Conservation (phyloP, 208 protist species). For the Trypanosomatidae sp. region DNA sequence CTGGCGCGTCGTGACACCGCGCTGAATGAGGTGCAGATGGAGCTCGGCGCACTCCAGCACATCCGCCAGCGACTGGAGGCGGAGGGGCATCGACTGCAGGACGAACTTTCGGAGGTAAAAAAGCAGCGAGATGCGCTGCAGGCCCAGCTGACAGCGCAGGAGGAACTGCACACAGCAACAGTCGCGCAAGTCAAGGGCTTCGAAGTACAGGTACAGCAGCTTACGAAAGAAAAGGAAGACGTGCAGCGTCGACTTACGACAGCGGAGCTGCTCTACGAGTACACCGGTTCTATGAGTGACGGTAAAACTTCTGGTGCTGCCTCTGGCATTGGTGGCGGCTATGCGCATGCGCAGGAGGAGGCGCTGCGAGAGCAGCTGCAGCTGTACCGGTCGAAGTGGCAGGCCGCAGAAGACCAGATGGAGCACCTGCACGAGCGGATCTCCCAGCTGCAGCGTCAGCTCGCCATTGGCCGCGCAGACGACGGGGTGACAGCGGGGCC, state of each 20-base stretch:
- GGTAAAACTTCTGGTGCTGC: background rate
- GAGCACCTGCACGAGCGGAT: slow-evolving; percentile 38
- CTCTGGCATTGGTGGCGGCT: background rate
- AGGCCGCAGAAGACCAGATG: slow-evolving; percentile 44
- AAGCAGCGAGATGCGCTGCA: slow-evolving; percentile 37
- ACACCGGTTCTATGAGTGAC: slow-evolving; percentile 4
- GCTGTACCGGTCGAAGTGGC: slow-evolving; percentile 54
- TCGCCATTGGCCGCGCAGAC: background rate
- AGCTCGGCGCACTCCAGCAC: slow-evolving; percentile 33
- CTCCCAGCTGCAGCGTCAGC: slow-evolving; percentile 28
- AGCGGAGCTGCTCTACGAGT: slow-evolving; percentile 34
- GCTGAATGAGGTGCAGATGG: slow-evolving; percentile 52
- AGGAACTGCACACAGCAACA: slow-evolving; percentile 9
- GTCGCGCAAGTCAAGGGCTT: background rate
- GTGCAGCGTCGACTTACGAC: slow-evolving; percentile 23
- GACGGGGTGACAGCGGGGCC: background rate
- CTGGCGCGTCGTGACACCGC: slow-evolving; percentile 70
- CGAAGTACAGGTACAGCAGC: slow-evolving; percentile 3
- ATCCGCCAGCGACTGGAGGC: slow-evolving; percentile 20
- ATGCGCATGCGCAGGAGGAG: slow-evolving; percentile 8
- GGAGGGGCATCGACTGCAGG: slow-evolving; percentile 19
- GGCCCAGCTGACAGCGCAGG: slow-evolving; percentile 3
- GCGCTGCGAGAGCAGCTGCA: slow-evolving; percentile 40
- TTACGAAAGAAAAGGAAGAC: slow-evolving; percentile 8
- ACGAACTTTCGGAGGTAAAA: slow-evolving; percentile 26